Percentiles rank a stretch among this genome's conserved stretches.
phyloP scores from a whole-genome alignment of 2,329 filamentous ascomycete genomes.

The Colletotrichum spaethianum region DNA sequence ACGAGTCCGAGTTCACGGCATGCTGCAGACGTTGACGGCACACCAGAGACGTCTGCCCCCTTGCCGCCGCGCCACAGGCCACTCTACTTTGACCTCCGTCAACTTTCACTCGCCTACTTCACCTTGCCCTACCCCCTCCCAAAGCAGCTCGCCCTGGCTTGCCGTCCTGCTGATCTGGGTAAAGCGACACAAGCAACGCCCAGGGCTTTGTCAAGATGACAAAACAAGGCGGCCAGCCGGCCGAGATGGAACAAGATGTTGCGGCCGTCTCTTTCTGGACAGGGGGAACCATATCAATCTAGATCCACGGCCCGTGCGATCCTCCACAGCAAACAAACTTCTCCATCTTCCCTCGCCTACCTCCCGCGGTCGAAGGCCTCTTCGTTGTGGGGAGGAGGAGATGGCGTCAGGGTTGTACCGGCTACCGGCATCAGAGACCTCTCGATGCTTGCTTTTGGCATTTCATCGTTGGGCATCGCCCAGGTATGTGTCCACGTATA shows the following conservation, averaged over 20 bases:
- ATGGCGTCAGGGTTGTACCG: slow-evolving; percentile 28
- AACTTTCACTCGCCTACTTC: slow-evolving; percentile 22
- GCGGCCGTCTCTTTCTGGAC: slow-evolving; percentile 48
- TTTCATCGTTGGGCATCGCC: slow-evolving; percentile 15
- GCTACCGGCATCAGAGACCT: slow-evolving; percentile 30
- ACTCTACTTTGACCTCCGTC: slow-evolving; percentile 39
- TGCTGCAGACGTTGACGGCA: slow-evolving; percentile 22
- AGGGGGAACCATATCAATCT: slow-evolving; percentile 19
- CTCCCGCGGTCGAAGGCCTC: slow-evolving; percentile 19
- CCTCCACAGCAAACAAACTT: slow-evolving; percentile 8
- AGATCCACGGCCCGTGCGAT: slow-evolving; percentile 9
- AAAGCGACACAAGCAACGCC: slow-evolving; percentile 1
- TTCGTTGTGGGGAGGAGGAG: slow-evolving; percentile 4
- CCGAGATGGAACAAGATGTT: slow-evolving; percentile 53
- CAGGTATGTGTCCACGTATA: slow-evolving; percentile 19
- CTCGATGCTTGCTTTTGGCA: slow-evolving; percentile 19
- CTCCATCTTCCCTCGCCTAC: slow-evolving; percentile 18
- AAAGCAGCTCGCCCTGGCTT: background rate
- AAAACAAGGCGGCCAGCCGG: slow-evolving; percentile 48
- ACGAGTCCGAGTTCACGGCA: slow-evolving; percentile 30
- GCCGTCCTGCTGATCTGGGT: background rate
- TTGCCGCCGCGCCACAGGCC: slow-evolving; percentile 23
- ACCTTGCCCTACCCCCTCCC: background rate
- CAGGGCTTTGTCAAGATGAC: slow-evolving; percentile 41
- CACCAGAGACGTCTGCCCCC: background rate